phyloP scores from a whole-genome alignment of 2,329 filamentous ascomycete genomes.

The Escovopsis sp. region DNA sequence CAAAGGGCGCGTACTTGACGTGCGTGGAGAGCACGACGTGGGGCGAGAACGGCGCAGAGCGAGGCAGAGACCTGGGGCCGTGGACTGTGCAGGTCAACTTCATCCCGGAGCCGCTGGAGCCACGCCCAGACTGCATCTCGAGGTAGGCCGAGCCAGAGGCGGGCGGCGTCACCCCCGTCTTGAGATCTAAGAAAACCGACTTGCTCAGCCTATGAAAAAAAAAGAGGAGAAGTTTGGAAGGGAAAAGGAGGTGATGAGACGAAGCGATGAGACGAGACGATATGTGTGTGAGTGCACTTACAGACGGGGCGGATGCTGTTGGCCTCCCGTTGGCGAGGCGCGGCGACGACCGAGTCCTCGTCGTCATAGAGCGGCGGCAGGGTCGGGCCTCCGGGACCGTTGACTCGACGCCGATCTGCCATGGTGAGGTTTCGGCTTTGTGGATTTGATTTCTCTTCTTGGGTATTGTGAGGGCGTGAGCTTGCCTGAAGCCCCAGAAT shows the following conservation, averaged over 20 bases:
- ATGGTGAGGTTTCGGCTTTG: slow-evolving; percentile 25
- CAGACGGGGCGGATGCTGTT: slow-evolving; percentile 76
- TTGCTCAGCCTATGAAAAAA: background rate
- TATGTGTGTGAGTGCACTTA: slow-evolving; percentile 40
- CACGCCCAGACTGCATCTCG: slow-evolving; percentile 42
- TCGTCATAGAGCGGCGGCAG: slow-evolving; percentile 56
- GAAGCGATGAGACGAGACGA: too few species aligned
- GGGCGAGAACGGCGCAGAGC: slow-evolving; percentile 81
- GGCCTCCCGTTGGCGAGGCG: slow-evolving; percentile 40
- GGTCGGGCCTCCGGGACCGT: slow-evolving; percentile 70
- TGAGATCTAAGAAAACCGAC: slow-evolving; percentile 55
- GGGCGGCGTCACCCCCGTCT: slow-evolving; percentile 83
- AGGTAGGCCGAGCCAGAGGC: slow-evolving; percentile 88
- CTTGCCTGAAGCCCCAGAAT: too few species aligned
- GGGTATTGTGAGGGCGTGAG: too few species aligned
- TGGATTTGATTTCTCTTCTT: background rate
- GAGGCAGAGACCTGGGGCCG: slow-evolving; percentile 77
- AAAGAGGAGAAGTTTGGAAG: too few species aligned
- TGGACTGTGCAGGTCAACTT: slow-evolving; percentile 92
- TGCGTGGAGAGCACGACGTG: slow-evolving; percentile 85
- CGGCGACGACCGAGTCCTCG: slow-evolving; percentile 26
- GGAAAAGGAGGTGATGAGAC: too few species aligned
- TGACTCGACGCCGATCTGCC: slow-evolving; percentile 79
- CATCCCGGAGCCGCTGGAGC: slow-evolving; percentile 46
- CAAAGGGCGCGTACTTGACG: slow-evolving; percentile 94